Base-by-base conservation (phyloP, 2,329 filamentous ascomycete species). In the Colletotrichum camelliae region DNA sequence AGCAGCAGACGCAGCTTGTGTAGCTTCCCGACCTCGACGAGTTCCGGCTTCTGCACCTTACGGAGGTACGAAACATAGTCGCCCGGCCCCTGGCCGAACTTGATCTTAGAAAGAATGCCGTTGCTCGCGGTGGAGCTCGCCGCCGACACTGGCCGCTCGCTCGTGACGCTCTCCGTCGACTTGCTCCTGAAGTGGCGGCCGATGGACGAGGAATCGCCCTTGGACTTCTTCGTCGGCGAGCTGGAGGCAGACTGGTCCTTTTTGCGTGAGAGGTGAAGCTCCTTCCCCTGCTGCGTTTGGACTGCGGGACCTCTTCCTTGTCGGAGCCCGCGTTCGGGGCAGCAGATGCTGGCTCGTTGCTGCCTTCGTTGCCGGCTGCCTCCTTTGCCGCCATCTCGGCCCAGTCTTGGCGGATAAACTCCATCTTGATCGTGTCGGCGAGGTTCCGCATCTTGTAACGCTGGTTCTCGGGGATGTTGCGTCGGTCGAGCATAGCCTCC, bases 381-480 rank as follows among this genome's bases (percentile, higher is more conserved):
- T 87, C 81, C 82, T 85, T 85, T 79, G 87, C 86, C 69, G 89
- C 88, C 84, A 89, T 93, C 83, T 94, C 94, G 8, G 91, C 92
- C 88, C 94, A 95, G 82, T 98, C 95, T 83, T 98, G 96, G 69
- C 94, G 93, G 80, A 98, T 96, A 80, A 99, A 97, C 82, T 98
- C 96, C 82, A 96, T 95, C 86, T 99, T 99, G 87, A 98, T 96
- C 43, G 94, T 94, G 78, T 95, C 91, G 77, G 95, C 95, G 76
- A 99, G 88, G 72, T 93, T 96, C 61, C 96, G 92, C 96, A 99
- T 98, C 86, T 97, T 97, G 84, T 96, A 95, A 71, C 96, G 91
- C 88, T 98, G 96, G 78, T 98, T 94, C 81, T 97, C 95, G 4
- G 96, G 96, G 70, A 98, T 98, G 81, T 98, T 98, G 78, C 96